A percentile compares a stretch with the other conserved stretches of the same genome.
These are phyloP conservation scores for Talaromyces stipitatus DNA, from an alignment of 495 filamentous ascomycete genomes.

Conservation along the genomic window DNA sequence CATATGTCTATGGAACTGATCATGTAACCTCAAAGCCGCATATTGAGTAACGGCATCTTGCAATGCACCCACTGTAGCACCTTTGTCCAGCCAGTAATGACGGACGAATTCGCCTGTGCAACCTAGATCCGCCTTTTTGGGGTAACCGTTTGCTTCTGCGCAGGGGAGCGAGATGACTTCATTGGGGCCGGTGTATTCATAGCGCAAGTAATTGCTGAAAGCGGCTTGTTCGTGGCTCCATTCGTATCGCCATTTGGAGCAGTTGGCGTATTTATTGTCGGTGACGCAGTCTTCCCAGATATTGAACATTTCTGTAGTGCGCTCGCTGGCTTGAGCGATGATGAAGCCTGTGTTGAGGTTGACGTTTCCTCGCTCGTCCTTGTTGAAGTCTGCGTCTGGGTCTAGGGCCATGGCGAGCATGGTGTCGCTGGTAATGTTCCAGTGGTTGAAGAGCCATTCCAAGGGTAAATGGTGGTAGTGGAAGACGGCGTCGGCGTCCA, in stretches of 20 bases:
- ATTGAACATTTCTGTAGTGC: conserved; percentile 27
- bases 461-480: conserved; percentile 39
- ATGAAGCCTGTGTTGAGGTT: conserved; percentile 35
- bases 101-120: conserved; percentile 13
- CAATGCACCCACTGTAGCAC: conserved; percentile 2
- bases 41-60: conserved; percentile 11
- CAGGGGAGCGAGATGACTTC: conserved; percentile 30
- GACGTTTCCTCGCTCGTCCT: conserved; percentile 19
- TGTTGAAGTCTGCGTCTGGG: conserved; percentile 19
- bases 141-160: conserved; percentile 26
- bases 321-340: conserved; percentile 25
- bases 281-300: conserved; percentile 28
- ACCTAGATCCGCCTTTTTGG: conserved; percentile 7
- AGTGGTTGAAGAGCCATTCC: conserved; percentile 50
- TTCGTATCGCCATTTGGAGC: conserved; percentile 19
- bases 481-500: conserved; percentile 44
- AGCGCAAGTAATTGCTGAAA: conserved; percentile 29
- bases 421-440: conserved; percentile 33
- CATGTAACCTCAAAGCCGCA: conserved; percentile 10
- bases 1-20: conserved; percentile 8
- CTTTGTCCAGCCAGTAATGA: conserved; percentile 15
- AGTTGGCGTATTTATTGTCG: conserved; percentile 20
- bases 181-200: conserved; percentile 20
- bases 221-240: conserved; percentile 34
- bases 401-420: conserved; percentile 40